Evolutionary conservation across 1,139 yeast genomes (phyloP).

Genomic region (Scheffersomyces lignicola): DNA sequence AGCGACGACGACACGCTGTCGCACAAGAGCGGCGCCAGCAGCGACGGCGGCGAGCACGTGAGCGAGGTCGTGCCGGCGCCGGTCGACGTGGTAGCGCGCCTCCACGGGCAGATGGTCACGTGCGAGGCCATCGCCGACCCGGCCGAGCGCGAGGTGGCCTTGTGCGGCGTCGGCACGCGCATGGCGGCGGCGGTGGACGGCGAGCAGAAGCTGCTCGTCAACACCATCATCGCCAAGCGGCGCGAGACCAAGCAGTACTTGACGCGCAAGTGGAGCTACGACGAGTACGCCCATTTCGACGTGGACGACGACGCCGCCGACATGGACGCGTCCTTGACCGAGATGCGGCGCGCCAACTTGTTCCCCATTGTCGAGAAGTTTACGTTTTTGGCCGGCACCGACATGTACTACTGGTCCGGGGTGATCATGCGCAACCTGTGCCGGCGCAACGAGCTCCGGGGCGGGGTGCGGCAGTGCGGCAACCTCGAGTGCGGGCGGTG

Average conservation of each 20-base stretch:
- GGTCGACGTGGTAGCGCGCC: constrained; percentile 19
- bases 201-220: constrained; percentile 34
- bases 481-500: constrained; percentile 92
- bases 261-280: constrained; percentile 51
- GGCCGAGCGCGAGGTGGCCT: constrained; percentile 45
- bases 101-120: constrained; percentile 35
- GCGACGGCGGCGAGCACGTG: constrained; percentile 17
- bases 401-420: constrained; percentile 95
- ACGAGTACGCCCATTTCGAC: constrained; percentile 55
- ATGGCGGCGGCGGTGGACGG: constrained; percentile 32
- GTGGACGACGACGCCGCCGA: constrained; percentile 50
- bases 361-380: constrained; percentile 92
- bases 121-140: constrained; percentile 37
- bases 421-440: constrained; percentile 95
- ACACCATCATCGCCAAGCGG: constrained; percentile 34
- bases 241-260: constrained; percentile 33
- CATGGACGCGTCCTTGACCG: constrained; percentile 49
- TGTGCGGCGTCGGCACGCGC: constrained; percentile 33
- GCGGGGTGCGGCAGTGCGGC: constrained; percentile 95
- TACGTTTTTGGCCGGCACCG: constrained; percentile 72
- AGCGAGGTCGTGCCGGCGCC: constrained; percentile 3
- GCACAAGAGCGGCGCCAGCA: constrained; percentile 17
- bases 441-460: constrained; percentile 79
- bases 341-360: constrained; percentile 62
- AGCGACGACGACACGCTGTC: constrained; percentile 27